A percentile compares a stretch with the other conserved stretches of the same genome.
Evolutionary conservation across 495 filamentous ascomycete genomes (phyloP).

Genomic region (Massariosphaeria phaeospora): DNA sequence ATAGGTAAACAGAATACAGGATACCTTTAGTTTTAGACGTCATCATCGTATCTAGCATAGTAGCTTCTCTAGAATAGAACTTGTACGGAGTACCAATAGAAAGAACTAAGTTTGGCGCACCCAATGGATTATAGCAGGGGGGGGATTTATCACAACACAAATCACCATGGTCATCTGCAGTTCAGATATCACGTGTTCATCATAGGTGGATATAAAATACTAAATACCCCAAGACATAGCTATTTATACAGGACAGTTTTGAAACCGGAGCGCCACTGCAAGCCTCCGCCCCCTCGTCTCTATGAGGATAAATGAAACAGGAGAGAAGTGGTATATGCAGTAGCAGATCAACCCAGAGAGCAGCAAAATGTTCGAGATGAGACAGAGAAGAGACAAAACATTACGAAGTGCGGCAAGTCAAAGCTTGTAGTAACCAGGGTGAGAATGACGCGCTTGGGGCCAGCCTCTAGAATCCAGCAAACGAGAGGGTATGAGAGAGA

Average conservation of each 20-base stretch:
- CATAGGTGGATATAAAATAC: not conserved
- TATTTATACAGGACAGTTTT: constrained; percentile 30
- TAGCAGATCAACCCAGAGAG: constrained; percentile 2
- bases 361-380: constrained; percentile 1
- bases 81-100: no score
- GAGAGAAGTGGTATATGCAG: constrained; percentile 32
- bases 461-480: constrained; percentile 28
- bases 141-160: no score
- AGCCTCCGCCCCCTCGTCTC: not conserved
- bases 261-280: not conserved
- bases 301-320: constrained; percentile 12
- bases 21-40: no score
- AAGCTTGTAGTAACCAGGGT: constrained; percentile 1
- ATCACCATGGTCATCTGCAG: no score
- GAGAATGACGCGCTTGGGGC: constrained; percentile 25
- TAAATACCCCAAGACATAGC: not conserved
- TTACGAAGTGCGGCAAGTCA: constrained; percentile 2
- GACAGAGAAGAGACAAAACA: constrained; percentile 7
- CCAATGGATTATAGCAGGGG: no score
- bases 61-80: no score
- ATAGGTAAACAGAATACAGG: no score
- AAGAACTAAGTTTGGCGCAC: no score
- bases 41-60: no score
- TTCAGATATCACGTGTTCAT: no score
- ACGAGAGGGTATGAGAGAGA: constrained; percentile 24